Base-by-base conservation (phyloP, 441 rosid species). In the Sinapis alba region DNA sequence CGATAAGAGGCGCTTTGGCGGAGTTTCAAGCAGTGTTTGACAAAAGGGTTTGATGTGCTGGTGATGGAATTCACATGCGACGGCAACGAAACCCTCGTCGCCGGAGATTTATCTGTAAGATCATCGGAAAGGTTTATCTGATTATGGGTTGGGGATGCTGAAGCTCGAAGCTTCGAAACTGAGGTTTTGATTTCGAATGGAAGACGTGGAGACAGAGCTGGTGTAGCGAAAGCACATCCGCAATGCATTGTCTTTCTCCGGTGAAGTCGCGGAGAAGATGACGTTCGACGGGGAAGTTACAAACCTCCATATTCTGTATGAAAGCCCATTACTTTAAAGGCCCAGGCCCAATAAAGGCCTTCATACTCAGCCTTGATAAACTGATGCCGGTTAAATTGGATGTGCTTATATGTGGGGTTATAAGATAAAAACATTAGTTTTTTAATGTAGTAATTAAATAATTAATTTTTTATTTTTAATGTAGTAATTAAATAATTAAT, bases 11-110 rank as follows among this genome's bases (percentile, higher is more conserved):
- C 85, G 85, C 83, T 88, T 30, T 80, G 86, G 5, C 85, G 86
- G 57, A 94, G 97, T 88, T 89, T 94, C 50, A 89, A 83, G 76
- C 99, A 94, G 84, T 92, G 97, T 80, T 87, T 92, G 26, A 94
- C 88, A 75, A 92, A 89, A 21, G 98, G 88, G 83, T 94, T 94
- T 45, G 96, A 76, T 21, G 93, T 80, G 81, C 97, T 90, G 3
- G 88, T 73, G 59, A 94, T 85, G 69, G 81, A 81, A 12, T 85
- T 78, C 15, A 89, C 80, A 76, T 85, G 86, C 50, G 87, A 77
- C n/a, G 88, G 90, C 16, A 85, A 69, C 3, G 77, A 36, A 69
- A 74, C 77, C 61, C 27, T 75, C 23, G 4, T 45, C 64, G 16
- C 30, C 15, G 59, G 69, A 38, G 57, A 50, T 68, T 65, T 65